Percentiles rank a stretch among this genome's conserved stretches.
Evolutionary conservation across 345 rosid species (phyloP).

Genomic region (Ceriops zippeliana): DNA sequence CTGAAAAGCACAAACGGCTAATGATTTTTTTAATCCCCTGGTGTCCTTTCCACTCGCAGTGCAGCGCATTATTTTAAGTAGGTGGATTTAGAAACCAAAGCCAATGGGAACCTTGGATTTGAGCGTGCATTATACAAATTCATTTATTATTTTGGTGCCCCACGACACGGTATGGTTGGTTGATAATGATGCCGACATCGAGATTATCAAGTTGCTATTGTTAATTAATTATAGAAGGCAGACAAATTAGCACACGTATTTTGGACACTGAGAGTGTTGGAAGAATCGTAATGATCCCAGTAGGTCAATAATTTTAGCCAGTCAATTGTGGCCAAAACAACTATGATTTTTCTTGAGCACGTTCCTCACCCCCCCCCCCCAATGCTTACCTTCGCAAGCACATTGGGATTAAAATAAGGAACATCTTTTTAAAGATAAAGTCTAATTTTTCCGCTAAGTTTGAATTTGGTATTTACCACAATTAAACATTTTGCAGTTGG

Average conservation of each 20-base stretch:
- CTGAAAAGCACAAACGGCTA: too few relatives aligned
- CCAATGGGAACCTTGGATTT: conserved; percentile 28
- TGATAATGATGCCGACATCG: conserved; percentile 23
- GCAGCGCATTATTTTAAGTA: conserved; percentile 10
- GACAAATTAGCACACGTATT: conserved; percentile 30
- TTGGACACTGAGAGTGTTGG: conserved; percentile 5
- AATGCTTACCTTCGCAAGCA: too few relatives aligned
- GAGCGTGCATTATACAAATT: conserved; percentile 20
- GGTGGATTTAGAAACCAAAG: conserved; percentile 16
- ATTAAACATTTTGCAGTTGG: accelerated
- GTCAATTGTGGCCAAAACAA: too few relatives aligned
- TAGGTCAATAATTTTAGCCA: too few relatives aligned
- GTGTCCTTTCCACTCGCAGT: conserved; percentile 3
- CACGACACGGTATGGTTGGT: conserved; percentile 24
- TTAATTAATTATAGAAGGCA: conserved; percentile 7
- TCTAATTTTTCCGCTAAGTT: too few relatives aligned
- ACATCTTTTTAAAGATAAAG: too few relatives aligned
- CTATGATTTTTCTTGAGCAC: too few relatives aligned
- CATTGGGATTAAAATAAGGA: too few relatives aligned
- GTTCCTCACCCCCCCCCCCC: too few relatives aligned
- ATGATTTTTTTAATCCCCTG: too few relatives aligned
- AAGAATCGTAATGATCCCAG: too few relatives aligned
- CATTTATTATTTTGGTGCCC: conserved; percentile 33
- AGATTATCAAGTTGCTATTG: conserved; percentile 25
- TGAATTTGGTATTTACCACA: too few relatives aligned